Evolutionary conservation across 108 stramenopile species (phyloP).

Genomic region (Nitzschia inconspicua): DNA sequence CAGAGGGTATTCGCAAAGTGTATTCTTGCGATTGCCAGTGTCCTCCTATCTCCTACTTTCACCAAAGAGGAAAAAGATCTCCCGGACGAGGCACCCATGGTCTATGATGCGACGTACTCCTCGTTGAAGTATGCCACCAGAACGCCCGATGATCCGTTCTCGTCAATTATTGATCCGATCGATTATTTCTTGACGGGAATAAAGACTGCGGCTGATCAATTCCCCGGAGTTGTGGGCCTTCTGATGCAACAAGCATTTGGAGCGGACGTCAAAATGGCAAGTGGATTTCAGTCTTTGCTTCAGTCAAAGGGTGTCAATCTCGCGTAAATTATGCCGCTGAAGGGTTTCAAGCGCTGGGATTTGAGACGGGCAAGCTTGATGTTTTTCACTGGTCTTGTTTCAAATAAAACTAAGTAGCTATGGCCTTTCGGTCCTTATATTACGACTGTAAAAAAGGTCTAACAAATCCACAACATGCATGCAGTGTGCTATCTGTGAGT

Average conservation of each 20-base stretch:
- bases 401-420: too few species aligned
- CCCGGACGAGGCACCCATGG: conserved; percentile 44
- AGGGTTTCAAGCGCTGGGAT: too few species aligned
- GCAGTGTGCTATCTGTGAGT: too few species aligned
- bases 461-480: too few species aligned
- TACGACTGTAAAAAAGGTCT: too few species aligned
- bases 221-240: conserved; percentile 57
- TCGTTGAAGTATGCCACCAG: conserved; percentile 61
- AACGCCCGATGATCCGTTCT: conserved; percentile 66
- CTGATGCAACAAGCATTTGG: conserved; percentile 59
- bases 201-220: conserved; percentile 31
- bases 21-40: conserved; percentile 35
- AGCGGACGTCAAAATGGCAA: conserved; percentile 56
- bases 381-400: too few species aligned
- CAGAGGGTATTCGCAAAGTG: conserved; percentile 47
- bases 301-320: conserved; percentile 28
- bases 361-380: too few species aligned
- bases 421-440: too few species aligned
- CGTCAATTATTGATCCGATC: conserved; percentile 57
- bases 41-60: conserved; percentile 53
- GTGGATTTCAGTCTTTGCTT: conserved; percentile 57
- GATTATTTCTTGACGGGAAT: conserved; percentile 45
- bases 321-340: conserved; percentile 6
- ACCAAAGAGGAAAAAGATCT: conserved; percentile 16
- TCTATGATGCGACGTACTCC: conserved; percentile 78